phyloP scores from a whole-genome alignment of 371 early-diverging fungal species.

The Rhizopus sp. region DNA sequence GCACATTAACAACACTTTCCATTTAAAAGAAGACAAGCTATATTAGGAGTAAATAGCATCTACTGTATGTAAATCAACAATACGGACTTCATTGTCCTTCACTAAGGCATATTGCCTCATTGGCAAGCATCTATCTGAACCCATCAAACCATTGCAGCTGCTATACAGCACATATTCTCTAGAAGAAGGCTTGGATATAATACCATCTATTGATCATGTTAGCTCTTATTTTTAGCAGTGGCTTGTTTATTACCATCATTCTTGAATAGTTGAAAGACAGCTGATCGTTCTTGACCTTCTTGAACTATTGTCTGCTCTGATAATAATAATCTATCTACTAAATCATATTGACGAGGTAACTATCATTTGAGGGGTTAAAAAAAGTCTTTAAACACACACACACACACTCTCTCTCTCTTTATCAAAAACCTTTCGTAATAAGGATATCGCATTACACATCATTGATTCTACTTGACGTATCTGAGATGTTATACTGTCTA shows the following conservation, averaged over 20 bases:
- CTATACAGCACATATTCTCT: conserved; percentile 54
- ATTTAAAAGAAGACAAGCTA: too few species aligned
- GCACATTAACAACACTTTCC: too few species aligned
- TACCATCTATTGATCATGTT: conserved; percentile 25
- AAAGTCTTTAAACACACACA: background rate
- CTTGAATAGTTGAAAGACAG: conserved; percentile 61
- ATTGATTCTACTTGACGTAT: conserved; percentile 61
- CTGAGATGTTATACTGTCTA: conserved; percentile 48
- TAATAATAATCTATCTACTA: conserved; percentile 63
- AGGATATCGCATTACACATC: conserved; percentile 64
- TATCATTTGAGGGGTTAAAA: conserved; percentile 18
- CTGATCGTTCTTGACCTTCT: conserved; percentile 63
- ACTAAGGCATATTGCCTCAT: conserved; percentile 38
- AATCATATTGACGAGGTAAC: conserved; percentile 70
- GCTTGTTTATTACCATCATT: conserved; percentile 43
- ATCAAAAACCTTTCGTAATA: conserved; percentile 59
- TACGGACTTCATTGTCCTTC: conserved; percentile 43
- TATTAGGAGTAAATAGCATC: conserved; percentile 32
- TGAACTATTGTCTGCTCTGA: conserved; percentile 46
- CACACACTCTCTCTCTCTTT: too few species aligned
- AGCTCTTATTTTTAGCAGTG: background rate
- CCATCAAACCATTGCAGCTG: conserved; percentile 24
- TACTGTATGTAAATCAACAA: conserved; percentile 38
- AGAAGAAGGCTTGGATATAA: conserved; percentile 47
- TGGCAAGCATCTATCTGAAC: conserved; percentile 22